Conservation (phyloP, 805 yeast species). For the Candida jianshihensis region DNA sequence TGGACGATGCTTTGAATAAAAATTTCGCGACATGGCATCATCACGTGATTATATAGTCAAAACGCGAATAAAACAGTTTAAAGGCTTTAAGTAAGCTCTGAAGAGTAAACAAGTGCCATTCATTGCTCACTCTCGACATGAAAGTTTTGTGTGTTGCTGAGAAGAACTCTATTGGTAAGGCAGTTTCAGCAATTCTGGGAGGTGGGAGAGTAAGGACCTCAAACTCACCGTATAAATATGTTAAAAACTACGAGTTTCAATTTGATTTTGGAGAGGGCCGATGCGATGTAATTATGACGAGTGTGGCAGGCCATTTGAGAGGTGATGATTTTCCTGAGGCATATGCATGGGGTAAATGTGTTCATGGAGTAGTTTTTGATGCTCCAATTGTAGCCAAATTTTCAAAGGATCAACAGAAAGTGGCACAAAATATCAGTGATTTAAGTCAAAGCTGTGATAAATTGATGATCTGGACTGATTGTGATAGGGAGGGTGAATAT, state of each 20-base stretch:
- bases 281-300: conserved; percentile 83
- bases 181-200: conserved; percentile 66
- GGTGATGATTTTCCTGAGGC: conserved; percentile 56
- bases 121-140: conserved; percentile 32
- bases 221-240: conserved; percentile 49
- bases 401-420: conserved; percentile 34
- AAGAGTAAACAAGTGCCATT: too few species aligned
- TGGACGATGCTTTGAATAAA: too few species aligned
- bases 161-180: conserved; percentile 89
- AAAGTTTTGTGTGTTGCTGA: conserved; percentile 92
- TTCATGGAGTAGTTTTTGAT: conserved; percentile 59
- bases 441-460: conserved; percentile 56
- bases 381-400: conserved; percentile 51
- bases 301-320: conserved; percentile 83
- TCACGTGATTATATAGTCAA: too few species aligned
- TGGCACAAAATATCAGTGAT: conserved; percentile 58
- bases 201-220: conserved; percentile 56
- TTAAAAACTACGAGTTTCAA: conserved; percentile 72
- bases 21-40: too few species aligned
- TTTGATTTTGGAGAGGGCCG: conserved; percentile 53
- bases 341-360: conserved; percentile 59
- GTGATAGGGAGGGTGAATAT: conserved; percentile 94
- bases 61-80: too few species aligned
- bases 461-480: conserved; percentile 96
- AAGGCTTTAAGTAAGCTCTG: too few species aligned